These are phyloP conservation scores for Trametes versicolor DNA, from an alignment of 1,284 basidiomycete species.

Conservation along the genomic window DNA sequence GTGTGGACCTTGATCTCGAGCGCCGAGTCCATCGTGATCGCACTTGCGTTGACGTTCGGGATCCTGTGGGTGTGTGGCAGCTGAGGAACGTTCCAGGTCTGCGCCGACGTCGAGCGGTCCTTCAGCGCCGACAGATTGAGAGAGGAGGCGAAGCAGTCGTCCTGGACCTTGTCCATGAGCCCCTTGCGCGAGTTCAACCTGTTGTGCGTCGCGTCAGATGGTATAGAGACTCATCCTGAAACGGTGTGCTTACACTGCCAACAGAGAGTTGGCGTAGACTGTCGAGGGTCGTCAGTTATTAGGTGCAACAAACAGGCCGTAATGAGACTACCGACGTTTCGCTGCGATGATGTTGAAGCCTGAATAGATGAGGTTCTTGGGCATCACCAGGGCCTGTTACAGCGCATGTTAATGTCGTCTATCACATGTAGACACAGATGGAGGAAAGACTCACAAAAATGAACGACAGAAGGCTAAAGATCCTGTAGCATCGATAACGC, in stretches of 20 bases:
- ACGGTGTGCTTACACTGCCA: conserved; percentile 24
- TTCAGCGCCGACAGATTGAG: background rate
- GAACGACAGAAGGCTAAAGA: conserved; percentile 12
- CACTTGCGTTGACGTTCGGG: background rate
- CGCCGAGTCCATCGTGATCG: background rate
- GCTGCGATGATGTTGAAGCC: conserved; percentile 14
- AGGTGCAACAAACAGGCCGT: too few species aligned
- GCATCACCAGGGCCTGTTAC: background rate
- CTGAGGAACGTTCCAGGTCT: conserved; percentile 8
- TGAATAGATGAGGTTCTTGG: conserved; percentile 6
- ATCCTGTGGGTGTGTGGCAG: background rate
- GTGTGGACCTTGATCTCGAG: conserved; percentile 1
- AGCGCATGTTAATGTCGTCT: background rate
- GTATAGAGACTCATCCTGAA: too few species aligned
- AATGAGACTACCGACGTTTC: conserved; percentile 1
- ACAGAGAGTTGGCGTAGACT: conserved; percentile 28
- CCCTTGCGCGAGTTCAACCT: conserved; percentile 16
- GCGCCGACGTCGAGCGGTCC: background rate
- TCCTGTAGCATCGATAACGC: background rate
- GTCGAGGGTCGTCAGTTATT: too few species aligned
- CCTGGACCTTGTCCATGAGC: background rate
- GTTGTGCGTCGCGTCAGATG: background rate
- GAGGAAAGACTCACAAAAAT: background rate
- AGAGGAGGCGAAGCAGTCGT: conserved; percentile 8
- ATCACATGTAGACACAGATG: background rate